Conservation (phyloP, 768 basidiomycete genomes). For the Tricholoma sp. region DNA sequence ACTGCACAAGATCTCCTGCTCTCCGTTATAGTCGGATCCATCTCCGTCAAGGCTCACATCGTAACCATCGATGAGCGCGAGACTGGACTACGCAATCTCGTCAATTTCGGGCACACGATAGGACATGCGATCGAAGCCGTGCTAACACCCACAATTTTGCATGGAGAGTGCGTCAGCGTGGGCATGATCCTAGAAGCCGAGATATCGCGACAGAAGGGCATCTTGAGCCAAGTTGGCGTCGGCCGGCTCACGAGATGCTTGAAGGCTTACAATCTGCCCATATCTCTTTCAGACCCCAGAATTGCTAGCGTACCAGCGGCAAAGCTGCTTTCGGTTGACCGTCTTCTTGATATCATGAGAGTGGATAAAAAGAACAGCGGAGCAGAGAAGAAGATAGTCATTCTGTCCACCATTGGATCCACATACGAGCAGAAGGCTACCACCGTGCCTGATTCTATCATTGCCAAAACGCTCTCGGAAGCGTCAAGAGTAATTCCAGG, state of each 20-base stretch:
- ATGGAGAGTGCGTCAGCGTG: slow-evolving; percentile 93
- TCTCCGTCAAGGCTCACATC: slow-evolving; percentile 94
- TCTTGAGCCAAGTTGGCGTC: slow-evolving; percentile 87
- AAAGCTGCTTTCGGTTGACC: slow-evolving; percentile 68
- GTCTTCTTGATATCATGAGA: slow-evolving; percentile 88
- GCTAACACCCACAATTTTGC: slow-evolving; percentile 87
- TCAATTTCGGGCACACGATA: slow-evolving; percentile 98
- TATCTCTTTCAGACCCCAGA: slow-evolving; percentile 72
- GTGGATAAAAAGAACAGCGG: slow-evolving; percentile 99
- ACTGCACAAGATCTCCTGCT: slow-evolving; percentile 80
- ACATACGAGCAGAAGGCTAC: slow-evolving; percentile 92
- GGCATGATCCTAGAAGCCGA: slow-evolving; percentile 98
- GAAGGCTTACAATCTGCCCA: slow-evolving; percentile 87
- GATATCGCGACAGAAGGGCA: slow-evolving; percentile 81
- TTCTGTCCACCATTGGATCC: slow-evolving; percentile 86
- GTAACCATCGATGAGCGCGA: slow-evolving; percentile 97
- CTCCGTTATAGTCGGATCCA: slow-evolving; percentile 87
- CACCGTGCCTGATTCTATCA: slow-evolving; percentile 74
- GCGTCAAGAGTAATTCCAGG: slow-evolving; percentile 73
- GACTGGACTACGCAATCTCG: slow-evolving; percentile 93
- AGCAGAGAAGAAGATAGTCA: slow-evolving; percentile 86
- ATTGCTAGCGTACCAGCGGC: slow-evolving; percentile 70
- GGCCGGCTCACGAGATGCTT: slow-evolving; percentile 85
- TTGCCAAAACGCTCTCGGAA: slow-evolving; percentile 76
- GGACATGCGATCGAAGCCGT: slow-evolving; percentile 98